phyloP scores from a whole-genome alignment of 495 filamentous ascomycete species.

The Aspergillus bertholletiae region DNA sequence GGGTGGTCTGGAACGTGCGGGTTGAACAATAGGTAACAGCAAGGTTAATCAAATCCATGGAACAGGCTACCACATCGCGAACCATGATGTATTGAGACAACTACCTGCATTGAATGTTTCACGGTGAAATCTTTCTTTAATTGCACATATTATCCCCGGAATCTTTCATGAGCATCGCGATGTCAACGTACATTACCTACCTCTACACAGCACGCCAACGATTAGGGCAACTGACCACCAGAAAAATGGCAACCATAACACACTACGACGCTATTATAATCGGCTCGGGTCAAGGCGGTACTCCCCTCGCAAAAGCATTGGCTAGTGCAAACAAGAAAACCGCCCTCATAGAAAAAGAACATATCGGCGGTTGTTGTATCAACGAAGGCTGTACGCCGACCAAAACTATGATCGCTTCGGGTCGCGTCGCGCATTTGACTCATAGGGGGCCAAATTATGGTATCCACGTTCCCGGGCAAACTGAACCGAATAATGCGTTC shows the following conservation, averaged over 20 bases:
- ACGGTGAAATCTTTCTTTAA: no score
- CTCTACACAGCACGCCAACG: neutral
- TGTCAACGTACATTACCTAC: neutral
- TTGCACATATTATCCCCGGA: no score
- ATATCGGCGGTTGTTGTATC: slow-evolving; percentile 49
- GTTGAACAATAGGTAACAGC: no score
- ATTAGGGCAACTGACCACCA: neutral
- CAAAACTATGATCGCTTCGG: slow-evolving; percentile 50
- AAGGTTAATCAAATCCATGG: no score
- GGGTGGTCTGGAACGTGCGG: no score
- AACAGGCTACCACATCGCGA: no score
- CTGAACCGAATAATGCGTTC: slow-evolving; percentile 12
- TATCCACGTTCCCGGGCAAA: slow-evolving; percentile 19
- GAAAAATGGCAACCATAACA: slow-evolving; percentile 16
- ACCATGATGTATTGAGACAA: neutral
- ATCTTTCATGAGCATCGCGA: no score
- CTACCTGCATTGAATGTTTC: no score
- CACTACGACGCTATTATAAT: slow-evolving; percentile 42
- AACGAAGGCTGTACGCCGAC: slow-evolving; percentile 56
- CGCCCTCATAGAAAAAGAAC: slow-evolving; percentile 38
- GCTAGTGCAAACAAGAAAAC: slow-evolving; percentile 35
- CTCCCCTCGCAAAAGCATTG: slow-evolving; percentile 42
- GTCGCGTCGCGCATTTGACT: slow-evolving; percentile 41
- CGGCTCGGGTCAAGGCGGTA: slow-evolving; percentile 48
- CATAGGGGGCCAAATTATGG: slow-evolving; percentile 43